Percentiles rank a stretch among this genome's conserved stretches.
phyloP scores from a whole-genome alignment of 768 basidiomycete genomes.

The Leccinum boreale region DNA sequence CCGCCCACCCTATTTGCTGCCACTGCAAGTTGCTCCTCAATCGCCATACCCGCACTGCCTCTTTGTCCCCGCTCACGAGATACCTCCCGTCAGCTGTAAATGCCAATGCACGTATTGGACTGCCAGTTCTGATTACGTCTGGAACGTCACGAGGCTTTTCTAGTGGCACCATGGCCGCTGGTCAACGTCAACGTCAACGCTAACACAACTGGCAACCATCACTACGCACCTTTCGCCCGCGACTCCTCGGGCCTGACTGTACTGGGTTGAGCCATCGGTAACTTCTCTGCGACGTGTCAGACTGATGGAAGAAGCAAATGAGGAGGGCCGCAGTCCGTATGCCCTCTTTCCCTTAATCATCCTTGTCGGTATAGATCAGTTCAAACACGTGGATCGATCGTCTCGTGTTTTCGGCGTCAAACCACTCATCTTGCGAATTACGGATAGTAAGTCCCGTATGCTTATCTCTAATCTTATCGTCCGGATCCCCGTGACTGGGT shows the following conservation, averaged over 20 bases:
- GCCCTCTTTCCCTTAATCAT: not conserved
- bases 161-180: not conserved
- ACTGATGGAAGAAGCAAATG: not conserved
- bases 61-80: constrained; percentile 13
- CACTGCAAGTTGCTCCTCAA: not conserved
- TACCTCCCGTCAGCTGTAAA: constrained; percentile 2
- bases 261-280: too few relatives aligned
- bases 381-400: not conserved
- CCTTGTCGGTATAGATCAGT: constrained; percentile 5
- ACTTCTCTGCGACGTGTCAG: not conserved
- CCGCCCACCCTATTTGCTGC: not conserved
- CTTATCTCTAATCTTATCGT: too few relatives aligned
- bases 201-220: not conserved
- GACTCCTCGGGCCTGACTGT: not conserved
- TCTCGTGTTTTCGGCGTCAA: constrained; percentile 3
- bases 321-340: not conserved
- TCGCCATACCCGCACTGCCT: constrained; percentile 7
- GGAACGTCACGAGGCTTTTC: not conserved
- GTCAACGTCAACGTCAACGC: too few relatives aligned
- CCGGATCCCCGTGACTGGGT: too few relatives aligned
- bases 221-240: not conserved
- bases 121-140: not conserved
- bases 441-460: too few relatives aligned
- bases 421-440: not conserved
- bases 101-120: constrained; percentile 5